Evolutionary conservation across 805 yeast species (phyloP), one percentile per base, ranked within the genome.

Genomic region (Zygotorulaspora florentina): DNA sequence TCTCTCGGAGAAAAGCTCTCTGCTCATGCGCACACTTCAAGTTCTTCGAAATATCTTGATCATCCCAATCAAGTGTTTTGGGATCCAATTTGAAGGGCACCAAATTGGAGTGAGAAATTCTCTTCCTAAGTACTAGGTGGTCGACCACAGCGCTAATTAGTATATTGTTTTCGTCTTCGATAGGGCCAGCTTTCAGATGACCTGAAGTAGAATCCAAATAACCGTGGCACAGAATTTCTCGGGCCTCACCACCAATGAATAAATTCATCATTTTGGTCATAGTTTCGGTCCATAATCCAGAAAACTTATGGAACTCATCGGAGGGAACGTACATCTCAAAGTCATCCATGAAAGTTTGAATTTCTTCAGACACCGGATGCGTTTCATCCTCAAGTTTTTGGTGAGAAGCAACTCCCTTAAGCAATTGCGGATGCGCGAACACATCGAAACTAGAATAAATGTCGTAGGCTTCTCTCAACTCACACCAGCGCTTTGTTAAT

Each of bases 81-180:
- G 36, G 15, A 40, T 45, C 42, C 8, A 40, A 16, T 15, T 41
- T 34, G 9, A 34, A n/a, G 2, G 47, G 47, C 11, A 13, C 31
- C 9, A 29, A 13, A 11, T n/a, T n/a, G 17, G 17, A 13, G 17
- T 23, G 15, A 31, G 31, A 30, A 13, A n/a, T 23, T 25, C 38
- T 47, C 8, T 29, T 26, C 10, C 39, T 43, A n/a, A 55, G 66
- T 29, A 48, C 46, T 13, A 81, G 48, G 48, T 74, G 74, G 61
- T 83, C 90, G 20, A 83, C 74, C 1, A 84, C 68, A 1, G 90
- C 93, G 57, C 86, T 80, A 6, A 83, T 70, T 17, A 81, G 59
- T 1, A 79, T 68, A 39, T 66, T 64, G 8, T 66, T 56, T 3
- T 55, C 51, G 2, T 40, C 35, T 2, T 41, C 45, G 4, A 53